Evolutionary conservation across 2,329 filamentous ascomycete species (phyloP).

Genomic region (Arthrobotrys sinensis): DNA sequence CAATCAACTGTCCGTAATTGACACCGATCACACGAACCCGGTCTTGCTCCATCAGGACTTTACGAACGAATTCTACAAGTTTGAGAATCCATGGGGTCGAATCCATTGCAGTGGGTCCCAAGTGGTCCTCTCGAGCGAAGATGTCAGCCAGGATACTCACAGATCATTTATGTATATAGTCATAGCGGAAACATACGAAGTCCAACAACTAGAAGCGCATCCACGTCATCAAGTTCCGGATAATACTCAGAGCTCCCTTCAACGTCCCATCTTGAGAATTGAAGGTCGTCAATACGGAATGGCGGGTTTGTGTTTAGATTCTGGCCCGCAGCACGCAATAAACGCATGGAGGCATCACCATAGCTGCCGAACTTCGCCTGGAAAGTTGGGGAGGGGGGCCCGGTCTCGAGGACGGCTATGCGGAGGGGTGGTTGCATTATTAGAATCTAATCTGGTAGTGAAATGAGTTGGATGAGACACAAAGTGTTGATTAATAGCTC

Average conservation of each 20-base stretch:
- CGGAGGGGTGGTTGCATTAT: slow-evolving; percentile 72
- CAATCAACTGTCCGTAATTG: slow-evolving; percentile 90
- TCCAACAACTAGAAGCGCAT: slow-evolving; percentile 87
- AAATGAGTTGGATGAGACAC: background rate
- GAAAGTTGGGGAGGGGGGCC: slow-evolving; percentile 79
- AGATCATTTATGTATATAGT: background rate
- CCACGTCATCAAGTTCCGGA: slow-evolving; percentile 80
- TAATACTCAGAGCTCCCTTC: slow-evolving; percentile 77
- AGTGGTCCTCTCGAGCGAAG: slow-evolving; percentile 35
- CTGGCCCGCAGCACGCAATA: slow-evolving; percentile 73
- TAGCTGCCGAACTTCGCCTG: slow-evolving; percentile 79
- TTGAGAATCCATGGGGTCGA: slow-evolving; percentile 81
- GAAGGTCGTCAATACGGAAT: slow-evolving; percentile 66
- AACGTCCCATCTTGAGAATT: slow-evolving; percentile 79
- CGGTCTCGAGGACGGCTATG: slow-evolving; percentile 90
- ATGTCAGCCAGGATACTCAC: slow-evolving; percentile 27
- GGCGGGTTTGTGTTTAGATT: slow-evolving; percentile 67
- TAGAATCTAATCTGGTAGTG: background rate
- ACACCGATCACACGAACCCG: slow-evolving; percentile 82
- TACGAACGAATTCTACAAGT: slow-evolving; percentile 78
- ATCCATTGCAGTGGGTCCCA: slow-evolving; percentile 76
- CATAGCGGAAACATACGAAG: slow-evolving; percentile 70
- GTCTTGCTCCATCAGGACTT: slow-evolving; percentile 73
- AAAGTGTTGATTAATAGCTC: background rate
- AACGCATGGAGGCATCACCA: slow-evolving; percentile 77